A percentile compares a stretch with the other conserved stretches of the same genome.
These are phyloP conservation scores for Annona squamosa DNA, from an alignment of 164 flowering plant species.

Conservation along the genomic window DNA sequence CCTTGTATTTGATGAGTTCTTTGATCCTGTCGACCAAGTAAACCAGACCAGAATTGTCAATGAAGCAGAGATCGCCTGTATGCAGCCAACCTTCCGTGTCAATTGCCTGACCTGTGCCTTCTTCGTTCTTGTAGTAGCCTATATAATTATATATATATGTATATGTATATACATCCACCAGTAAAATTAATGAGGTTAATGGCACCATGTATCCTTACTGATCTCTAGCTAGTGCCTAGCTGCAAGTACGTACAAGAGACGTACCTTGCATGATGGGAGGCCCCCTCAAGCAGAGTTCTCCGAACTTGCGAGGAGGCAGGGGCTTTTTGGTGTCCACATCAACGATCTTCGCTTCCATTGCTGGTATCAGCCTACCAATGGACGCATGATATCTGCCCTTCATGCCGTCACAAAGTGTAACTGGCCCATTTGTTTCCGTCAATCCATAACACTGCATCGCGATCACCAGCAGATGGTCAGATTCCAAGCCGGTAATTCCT, in stretches of 20 bases:
- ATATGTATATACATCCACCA: too few relatives aligned
- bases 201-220: too few relatives aligned
- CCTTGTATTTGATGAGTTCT: conserved; percentile 33
- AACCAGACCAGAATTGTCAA: conserved; percentile 20
- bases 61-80: conserved; percentile 27
- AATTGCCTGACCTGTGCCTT: conserved; percentile 18
- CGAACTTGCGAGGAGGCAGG: conserved; percentile 55
- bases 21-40: conserved; percentile 28
- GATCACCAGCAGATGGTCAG: neutral
- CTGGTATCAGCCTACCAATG: conserved; percentile 67
- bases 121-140: conserved; percentile 22
- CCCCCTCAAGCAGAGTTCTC: conserved; percentile 68
- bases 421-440: conserved; percentile 80
- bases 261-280: conserved; percentile 76
- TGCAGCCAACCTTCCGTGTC: conserved; percentile 29
- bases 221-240: too few relatives aligned
- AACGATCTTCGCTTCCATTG: conserved; percentile 67
- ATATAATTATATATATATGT: neutral
- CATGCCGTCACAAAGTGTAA: conserved; percentile 62
- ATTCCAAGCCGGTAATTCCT: too few relatives aligned
- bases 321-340: conserved; percentile 36
- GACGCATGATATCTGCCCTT: conserved; percentile 42
- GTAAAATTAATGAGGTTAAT: too few relatives aligned
- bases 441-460: conserved; percentile 72
- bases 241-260: too few relatives aligned